Conservation (phyloP, 106 monocot species). For the Dendrobium catenatum region DNA sequence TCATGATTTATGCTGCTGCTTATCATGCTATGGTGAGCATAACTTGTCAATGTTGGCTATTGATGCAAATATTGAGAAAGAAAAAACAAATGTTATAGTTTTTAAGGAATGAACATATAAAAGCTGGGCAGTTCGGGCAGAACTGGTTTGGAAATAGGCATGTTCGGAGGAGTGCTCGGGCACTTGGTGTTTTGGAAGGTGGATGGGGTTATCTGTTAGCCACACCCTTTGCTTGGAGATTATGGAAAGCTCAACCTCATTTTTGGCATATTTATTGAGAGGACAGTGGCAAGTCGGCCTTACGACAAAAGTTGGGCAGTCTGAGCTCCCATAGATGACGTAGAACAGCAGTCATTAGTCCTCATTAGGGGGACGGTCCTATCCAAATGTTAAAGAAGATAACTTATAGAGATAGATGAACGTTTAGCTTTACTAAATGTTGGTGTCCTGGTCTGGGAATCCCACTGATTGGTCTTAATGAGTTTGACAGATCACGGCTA, state of each 20-base stretch:
- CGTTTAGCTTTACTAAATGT: background rate
- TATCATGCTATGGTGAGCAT: background rate
- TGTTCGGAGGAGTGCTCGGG: no score
- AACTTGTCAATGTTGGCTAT: background rate
- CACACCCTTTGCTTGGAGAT: no score
- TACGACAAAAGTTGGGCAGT: background rate
- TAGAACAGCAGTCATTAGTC: background rate
- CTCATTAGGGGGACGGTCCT: background rate
- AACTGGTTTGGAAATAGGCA: background rate
- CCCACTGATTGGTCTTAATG: background rate
- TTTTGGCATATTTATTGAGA: no score
- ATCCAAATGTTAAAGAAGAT: background rate
- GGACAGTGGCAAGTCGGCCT: background rate
- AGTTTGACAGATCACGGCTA: background rate
- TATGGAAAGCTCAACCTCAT: background rate
- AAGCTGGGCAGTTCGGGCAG: background rate
- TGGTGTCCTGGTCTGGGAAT: no score
- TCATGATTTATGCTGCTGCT: no score
- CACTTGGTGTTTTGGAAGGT: no score
- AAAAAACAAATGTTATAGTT: background rate
- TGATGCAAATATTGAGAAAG: background rate
- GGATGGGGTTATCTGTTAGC: no score
- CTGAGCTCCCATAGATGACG: background rate
- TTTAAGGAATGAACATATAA: background rate
- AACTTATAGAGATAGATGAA: background rate